Evolutionary conservation across 2,329 filamentous ascomycete genomes (phyloP), one percentile per base, ranked within the genome.

Genomic region (Talaromyces atroroseus): DNA sequence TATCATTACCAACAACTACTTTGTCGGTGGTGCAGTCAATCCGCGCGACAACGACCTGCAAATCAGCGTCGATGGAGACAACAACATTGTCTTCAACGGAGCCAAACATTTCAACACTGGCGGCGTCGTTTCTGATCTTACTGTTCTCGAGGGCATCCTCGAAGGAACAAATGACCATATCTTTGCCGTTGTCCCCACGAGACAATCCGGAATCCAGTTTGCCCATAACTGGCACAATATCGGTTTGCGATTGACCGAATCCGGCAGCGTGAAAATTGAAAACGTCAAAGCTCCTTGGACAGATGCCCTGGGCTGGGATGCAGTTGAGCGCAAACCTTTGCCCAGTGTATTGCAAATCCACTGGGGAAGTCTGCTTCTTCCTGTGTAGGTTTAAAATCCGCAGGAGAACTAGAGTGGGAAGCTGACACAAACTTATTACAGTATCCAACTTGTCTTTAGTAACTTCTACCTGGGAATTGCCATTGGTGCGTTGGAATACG

Each of bases 81-180:
- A 78, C 2, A 66, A 87, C 14, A 66, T 84, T n/a, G n/a, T n/a
- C 2, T 87, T 85, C 67, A 80, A 81, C 57, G 83, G 84, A 1
- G 78, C 76, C 68, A 88, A 88, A 67, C 76, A 81, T 69, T 87
- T 87, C 74, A 87, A 84, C 64, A 88, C 84, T 0, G 85, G 85
- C 0, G 84, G 84, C 24, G 83, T 86, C 0, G 76, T 88, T 2
- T 86, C 83, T 0, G 84, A 88, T 58, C 69, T 87, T 20, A 86
- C 83, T 0, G 82, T 87, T 0, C 76, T 88, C 0, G 84, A 88
- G 62, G 84, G 85, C 20, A 80, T 83, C 0, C 71, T 79, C n/a
- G 77, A 81, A 5, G 80, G 76, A 18, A 84, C 82, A 0, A 74
- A 78, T 4, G 74, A 83, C 53, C 84, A 87, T 63, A 82, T 87